Conservation (phyloP, 352 stramenopile genomes). For the Pythium insidiosum region DNA sequence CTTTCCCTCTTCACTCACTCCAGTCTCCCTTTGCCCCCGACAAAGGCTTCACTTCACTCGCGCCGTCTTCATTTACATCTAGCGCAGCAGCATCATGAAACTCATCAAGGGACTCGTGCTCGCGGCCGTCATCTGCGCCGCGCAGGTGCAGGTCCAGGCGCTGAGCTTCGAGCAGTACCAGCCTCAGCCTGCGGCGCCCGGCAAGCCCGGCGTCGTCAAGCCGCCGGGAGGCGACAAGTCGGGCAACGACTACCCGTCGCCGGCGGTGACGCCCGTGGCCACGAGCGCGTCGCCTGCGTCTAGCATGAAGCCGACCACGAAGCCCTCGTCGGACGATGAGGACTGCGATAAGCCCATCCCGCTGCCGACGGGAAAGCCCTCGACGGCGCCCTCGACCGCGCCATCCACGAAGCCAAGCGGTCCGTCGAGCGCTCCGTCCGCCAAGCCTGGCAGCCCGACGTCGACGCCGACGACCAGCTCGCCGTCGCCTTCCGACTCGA, state of each 20-base stretch:
- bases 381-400: constrained; percentile 12
- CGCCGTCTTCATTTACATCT: constrained; percentile 1
- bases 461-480: no score
- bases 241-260: constrained; percentile 15
- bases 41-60: no score
- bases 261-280: constrained; percentile 1
- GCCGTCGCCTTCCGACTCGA: no score
- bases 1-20: no score
- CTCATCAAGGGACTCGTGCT: constrained; percentile 39
- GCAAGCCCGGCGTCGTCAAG: constrained; percentile 1
- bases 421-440: no score
- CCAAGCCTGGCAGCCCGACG: no score
- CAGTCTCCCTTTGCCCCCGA: no score
- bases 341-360: constrained; percentile 14
- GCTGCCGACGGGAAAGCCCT: background rate
- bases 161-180: constrained; percentile 33
- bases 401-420: constrained; percentile 26
- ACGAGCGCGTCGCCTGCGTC: background rate
- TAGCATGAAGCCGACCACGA: constrained; percentile 4
- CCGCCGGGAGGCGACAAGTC: constrained; percentile 5
- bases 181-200: constrained; percentile 1
- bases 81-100: constrained; percentile 16
- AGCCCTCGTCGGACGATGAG: constrained; percentile 12
- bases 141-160: constrained; percentile 41
- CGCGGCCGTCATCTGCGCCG: constrained; percentile 39